phyloP scores from a whole-genome alignment of 2,329 filamentous ascomycete genomes.

The Hysterium pulicare region DNA sequence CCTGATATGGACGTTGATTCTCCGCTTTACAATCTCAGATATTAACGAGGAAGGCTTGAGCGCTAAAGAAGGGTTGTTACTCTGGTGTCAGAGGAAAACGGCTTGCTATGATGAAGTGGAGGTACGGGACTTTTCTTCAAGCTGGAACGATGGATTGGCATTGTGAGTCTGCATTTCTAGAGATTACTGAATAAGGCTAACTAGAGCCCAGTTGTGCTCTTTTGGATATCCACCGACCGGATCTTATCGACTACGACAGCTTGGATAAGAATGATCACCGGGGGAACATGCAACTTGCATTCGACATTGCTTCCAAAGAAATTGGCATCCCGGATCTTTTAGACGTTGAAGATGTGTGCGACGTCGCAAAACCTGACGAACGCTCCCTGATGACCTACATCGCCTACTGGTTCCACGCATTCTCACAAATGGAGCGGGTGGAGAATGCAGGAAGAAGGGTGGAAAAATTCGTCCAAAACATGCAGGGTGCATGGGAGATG shows the following conservation, averaged over 20 bases:
- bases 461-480: constrained; percentile 97
- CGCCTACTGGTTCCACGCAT: constrained; percentile 99
- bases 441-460: constrained; percentile 95
- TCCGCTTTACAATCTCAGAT: constrained; percentile 96
- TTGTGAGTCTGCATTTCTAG: constrained; percentile 50
- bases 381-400: constrained; percentile 99
- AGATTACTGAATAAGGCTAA: constrained; percentile 9
- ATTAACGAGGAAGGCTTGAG: constrained; percentile 98
- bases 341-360: constrained; percentile 96
- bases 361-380: constrained; percentile 93
- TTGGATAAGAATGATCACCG: constrained; percentile 91
- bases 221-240: constrained; percentile 92
- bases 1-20: constrained; percentile 96
- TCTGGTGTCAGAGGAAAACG: constrained; percentile 98
- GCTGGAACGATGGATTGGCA: constrained; percentile 96
- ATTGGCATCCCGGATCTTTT: constrained; percentile 95
- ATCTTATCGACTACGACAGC: constrained; percentile 93
- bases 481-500: constrained; percentile 99
- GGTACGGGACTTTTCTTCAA: constrained; percentile 88
- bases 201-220: constrained; percentile 66
- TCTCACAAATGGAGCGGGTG: constrained; percentile 97
- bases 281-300: constrained; percentile 97
- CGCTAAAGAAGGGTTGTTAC: constrained; percentile 87
- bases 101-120: constrained; percentile 98
- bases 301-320: constrained; percentile 92